Base-by-base conservation (phyloP, 306 rosid genomes). In the Cucurbita maxima region DNA sequence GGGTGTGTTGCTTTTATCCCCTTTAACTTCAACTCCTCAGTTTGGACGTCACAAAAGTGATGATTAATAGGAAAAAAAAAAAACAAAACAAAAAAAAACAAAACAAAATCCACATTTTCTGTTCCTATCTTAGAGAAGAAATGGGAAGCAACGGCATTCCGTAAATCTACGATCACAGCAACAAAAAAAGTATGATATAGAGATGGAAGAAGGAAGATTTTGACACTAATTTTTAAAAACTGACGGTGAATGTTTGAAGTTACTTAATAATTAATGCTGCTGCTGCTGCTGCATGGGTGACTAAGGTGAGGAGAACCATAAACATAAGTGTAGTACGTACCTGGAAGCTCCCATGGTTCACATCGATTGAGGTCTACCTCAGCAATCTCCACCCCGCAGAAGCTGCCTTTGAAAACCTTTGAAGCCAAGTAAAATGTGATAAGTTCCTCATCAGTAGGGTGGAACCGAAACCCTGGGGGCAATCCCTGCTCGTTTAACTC, bases 321-420 rank as follows among this genome's bases (percentile, higher is more conserved):
- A 7, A 30, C 0, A 19, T 0, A 40, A 5, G 5, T 20, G 19
- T 1, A 34, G 37, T 37, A 60, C 1, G 53, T 74, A 88, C 96
- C 95, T 79, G 96, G 97, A 68, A 91, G 90, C 60, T 91, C 90
- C 96, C 97, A 88, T 10, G 95, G 96, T 75, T 91, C 97, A 50
- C 89, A 91, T 76, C 89, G 38, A 70, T 88, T 88, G 38, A 90
- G 90, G 50, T 90, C 97, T 70, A 88, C 92, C 74, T 88, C 92
- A 6, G 84, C 86, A 55, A 90, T 85, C 30, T 85, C 75, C 45
- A 86, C 82, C 40, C 81, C 78, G 54, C 79, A 62, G 74, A 81
- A 79, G 71, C 18, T 53, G 0, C 76, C 83, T 68, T 82, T 78
- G 38, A 76, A 87, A 15, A 91, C 85, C 58, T 90, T 90, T 5